phyloP scores from a whole-genome alignment of 768 basidiomycete genomes.

The Trametes meyenii region DNA sequence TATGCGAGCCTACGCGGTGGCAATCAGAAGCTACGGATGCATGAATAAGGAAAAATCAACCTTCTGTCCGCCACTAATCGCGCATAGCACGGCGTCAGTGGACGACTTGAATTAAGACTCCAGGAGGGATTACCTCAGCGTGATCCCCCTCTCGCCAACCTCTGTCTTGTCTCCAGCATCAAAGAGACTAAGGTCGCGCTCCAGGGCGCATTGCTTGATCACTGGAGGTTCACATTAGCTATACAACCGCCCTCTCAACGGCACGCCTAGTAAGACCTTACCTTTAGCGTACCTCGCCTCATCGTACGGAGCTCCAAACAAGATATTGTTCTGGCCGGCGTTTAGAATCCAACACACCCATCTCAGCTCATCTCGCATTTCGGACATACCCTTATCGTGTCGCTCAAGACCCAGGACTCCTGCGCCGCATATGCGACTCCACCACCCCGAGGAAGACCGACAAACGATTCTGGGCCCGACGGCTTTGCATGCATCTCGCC shows the following conservation, averaged over 20 bases:
- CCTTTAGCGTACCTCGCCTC: constrained; percentile 46
- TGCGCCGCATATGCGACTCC: constrained; percentile 83
- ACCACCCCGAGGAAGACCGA: constrained; percentile 63
- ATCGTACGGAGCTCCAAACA: constrained; percentile 50
- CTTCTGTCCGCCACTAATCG: constrained; percentile 48
- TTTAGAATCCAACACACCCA: neutral
- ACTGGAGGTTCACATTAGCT: constrained; percentile 25
- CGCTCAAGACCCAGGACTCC: constrained; percentile 83
- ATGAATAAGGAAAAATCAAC: constrained; percentile 5
- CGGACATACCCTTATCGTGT: constrained; percentile 57
- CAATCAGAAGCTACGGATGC: neutral
- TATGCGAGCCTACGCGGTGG: constrained; percentile 47
- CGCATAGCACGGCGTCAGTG: neutral
- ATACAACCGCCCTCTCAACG: neutral
- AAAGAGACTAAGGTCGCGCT: constrained; percentile 50
- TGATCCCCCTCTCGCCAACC: constrained; percentile 61
- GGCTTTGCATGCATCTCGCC: constrained; percentile 69
- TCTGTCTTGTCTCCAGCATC: constrained; percentile 54
- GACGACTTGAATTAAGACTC: neutral
- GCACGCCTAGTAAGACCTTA: constrained; percentile 4
- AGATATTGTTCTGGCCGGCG: constrained; percentile 44
- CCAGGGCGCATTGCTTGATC: constrained; percentile 42
- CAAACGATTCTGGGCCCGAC: constrained; percentile 57
- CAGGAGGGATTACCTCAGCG: constrained; percentile 35
- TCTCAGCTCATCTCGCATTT: neutral